Evolutionary conservation across 768 basidiomycete species (phyloP), one percentile per base, ranked within the genome.

Genomic region (Amanita exitialis): DNA sequence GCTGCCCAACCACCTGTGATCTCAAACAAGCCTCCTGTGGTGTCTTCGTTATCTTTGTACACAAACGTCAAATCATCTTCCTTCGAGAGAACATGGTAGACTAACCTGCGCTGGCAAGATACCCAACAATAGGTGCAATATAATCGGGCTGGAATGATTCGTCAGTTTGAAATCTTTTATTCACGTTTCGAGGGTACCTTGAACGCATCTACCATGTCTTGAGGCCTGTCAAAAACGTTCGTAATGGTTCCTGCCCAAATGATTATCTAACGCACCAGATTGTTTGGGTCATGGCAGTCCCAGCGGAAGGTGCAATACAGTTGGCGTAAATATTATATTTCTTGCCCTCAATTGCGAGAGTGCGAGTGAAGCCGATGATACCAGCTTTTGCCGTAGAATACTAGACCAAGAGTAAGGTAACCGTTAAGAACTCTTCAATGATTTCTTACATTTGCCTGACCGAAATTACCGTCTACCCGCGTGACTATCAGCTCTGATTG

Each of bases 361-460:
- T 84, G 44, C 83, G 79, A n/a, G 93, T 94, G 12, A 99, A 66
- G 49, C 90, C 91, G 55, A 90, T 83, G 58, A 98, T 88, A 18
- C 79, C 93, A 52, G 91, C 86, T 66, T 97, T 98, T 5, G 92
- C 96, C 3, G 94, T 83, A 10, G 90, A 84, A 65, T 97, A 97
- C 81, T 86, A 44, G 36, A 44, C 3, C 21, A 44, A 43, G 12
- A 18, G 32, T 51, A 34, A 57, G 50, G 32, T 32, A 30, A 58
- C 27, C 34, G 47, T 28, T 25, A 27, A 2, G 44, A 32, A 56
- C 42, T 10, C 28, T 7, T 28, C 10, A n/a, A 18, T 6, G 43
- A 27, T 21, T 36, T 47, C 76, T 54, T 56, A 82, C 85, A 61
- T 95, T 96, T 30, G 90, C 86, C 65, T 97, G 93, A 20, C 95